Base-by-base conservation (phyloP, 148 eudicot species). In the Nyssa sinensis region DNA sequence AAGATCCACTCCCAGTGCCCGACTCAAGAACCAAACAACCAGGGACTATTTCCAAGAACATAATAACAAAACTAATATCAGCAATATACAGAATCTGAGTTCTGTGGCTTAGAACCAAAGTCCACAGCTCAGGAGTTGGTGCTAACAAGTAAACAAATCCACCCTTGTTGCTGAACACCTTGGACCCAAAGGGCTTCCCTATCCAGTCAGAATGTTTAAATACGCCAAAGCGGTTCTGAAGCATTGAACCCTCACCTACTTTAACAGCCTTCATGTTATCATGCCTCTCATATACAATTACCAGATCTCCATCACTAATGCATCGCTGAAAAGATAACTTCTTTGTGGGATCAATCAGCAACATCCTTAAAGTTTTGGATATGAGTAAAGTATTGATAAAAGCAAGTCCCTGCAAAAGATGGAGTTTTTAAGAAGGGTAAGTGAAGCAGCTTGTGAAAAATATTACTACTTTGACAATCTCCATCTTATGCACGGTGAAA, bases 91-190 rank as follows among this genome's bases (percentile, higher is more conserved):
- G 81, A 74, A 95, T 95, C 79, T 95, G 98, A 55, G 98, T 95
- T 76, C 97, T 79, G 88, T 95, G 98, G 79, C 96, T 92, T 34
- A 94, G 79, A 60, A 90, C 97, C 79, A 90, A 74, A 53, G 97
- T 94, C 98, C 98, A 94, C 27, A 94, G 82, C 82, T 94, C 98
- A 28, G 97, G 94, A 65, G 98, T 94, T 29, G 98, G 98, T 67
- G 96, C 97, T 59, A 95, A 76, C 80, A 95, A 82, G 84, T 95
- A 92, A 64, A 94, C 86, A 69, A 86, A 92, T 58, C 96, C 96
- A 14, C 90, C 90, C 72, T 90, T 89, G 74, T 70, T 79, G 85
- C 96, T 92, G 62, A 87, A 87, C 17, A 92, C 96, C 76, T 92
- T 94, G 7, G 89, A 87, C 35, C 98, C 98, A 77, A 92, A 94